These are phyloP conservation scores for Cyberlindnera suaveolens DNA, from an alignment of 805 yeast species.

Conservation along the genomic window DNA sequence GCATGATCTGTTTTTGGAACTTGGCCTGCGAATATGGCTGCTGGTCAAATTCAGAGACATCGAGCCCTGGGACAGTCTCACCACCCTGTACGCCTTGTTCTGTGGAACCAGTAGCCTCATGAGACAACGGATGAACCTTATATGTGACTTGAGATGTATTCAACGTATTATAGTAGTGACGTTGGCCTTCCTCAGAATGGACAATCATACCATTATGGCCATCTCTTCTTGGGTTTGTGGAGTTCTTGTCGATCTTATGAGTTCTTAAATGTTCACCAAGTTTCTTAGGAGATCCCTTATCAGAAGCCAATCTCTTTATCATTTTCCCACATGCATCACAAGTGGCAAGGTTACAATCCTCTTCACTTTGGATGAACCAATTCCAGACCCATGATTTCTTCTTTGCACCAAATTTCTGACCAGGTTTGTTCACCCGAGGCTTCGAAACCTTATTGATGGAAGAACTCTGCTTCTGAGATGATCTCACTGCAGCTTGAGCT, in stretches of 20 bases:
- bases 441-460: constrained; percentile 10
- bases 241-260: constrained; percentile 39
- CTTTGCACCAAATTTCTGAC: constrained; percentile 54
- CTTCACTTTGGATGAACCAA: constrained; percentile 49
- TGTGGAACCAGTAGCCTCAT: constrained; percentile 1
- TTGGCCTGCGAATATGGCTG: constrained; percentile 38
- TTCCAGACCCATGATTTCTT: constrained; percentile 60
- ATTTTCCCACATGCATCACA: constrained; percentile 50
- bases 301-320: constrained; percentile 41
- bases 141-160: constrained; percentile 10
- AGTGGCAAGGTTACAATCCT: constrained; percentile 43
- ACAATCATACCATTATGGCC: constrained; percentile 3
- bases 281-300: constrained; percentile 56
- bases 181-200: constrained; percentile 7
- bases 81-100: not conserved
- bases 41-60: constrained; percentile 28
- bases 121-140: constrained; percentile 11
- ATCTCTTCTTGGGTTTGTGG: constrained; percentile 35
- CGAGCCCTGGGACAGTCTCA: not conserved
- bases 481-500: constrained; percentile 21
- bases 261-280: constrained; percentile 50
- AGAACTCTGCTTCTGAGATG: constrained; percentile 5
- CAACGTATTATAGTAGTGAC: constrained; percentile 28
- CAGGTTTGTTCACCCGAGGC: constrained; percentile 39
- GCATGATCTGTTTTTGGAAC: constrained; percentile 45